Evolutionary conservation across 495 filamentous ascomycete species (phyloP), one percentile per base, ranked within the genome.

Genomic region (Mytilinidion resinicola): DNA sequence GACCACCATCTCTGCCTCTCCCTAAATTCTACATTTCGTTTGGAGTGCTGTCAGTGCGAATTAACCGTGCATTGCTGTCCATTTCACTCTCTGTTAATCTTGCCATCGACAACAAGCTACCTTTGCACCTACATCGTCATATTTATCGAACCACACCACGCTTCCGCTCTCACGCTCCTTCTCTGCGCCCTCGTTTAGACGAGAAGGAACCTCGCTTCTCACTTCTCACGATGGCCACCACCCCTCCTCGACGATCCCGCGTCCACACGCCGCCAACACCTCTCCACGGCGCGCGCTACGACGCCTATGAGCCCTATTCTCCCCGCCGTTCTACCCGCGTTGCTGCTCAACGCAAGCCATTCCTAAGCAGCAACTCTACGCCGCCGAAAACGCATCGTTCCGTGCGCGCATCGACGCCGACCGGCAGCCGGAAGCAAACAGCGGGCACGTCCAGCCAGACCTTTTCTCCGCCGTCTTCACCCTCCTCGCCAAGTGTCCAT

Each of bases 221-320:
- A 46, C 38, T 36, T 53, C 14, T 21, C 37, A 65, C 55, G 39
- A 85, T 85, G 80, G 74, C 83, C 62, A 73, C 83, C 43, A 90
- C 90, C 61, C 86, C 87, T 39, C 84, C 85, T 15, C 82, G 82
- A 41, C 74, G 78, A 39, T 76, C 78, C 34, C 74, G 76, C 42
- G 69, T 87, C 47, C 78, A 79, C 56, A 85, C 85, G 39, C 90
- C 90, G 48, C 76, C 82, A 48, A 87, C 90, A 39, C 90, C 90
- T 15, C 82, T 80, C 37, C 82, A 85, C 73, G 87, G 87, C 48
- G 69, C 80, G 51, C 83, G 77, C 65, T 78, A 81, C 56, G 88
- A 95, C 73, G 73, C 46, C 51, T 89, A 84, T 71, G 81, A 86
- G 60, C 86, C 87, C 21, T 90, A 85, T 70, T 76, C 78, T 73